Conservation (phyloP, 2,329 filamentous ascomycete species). For the Cadophora sp. region DNA sequence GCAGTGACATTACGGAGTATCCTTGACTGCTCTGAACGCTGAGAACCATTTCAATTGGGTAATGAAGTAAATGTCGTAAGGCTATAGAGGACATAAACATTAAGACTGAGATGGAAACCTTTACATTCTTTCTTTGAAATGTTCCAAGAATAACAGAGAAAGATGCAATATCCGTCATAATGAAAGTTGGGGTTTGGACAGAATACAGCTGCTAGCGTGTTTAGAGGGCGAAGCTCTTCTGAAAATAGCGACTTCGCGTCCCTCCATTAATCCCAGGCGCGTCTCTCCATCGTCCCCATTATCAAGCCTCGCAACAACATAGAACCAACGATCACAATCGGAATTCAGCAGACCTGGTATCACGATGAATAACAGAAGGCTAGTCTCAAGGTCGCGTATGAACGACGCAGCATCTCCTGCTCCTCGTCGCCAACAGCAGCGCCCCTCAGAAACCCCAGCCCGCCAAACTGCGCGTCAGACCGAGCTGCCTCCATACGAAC, state of each 20-base stretch:
- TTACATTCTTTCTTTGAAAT: no score
- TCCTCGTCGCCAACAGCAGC: constrained; percentile 21
- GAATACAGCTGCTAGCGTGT: neutral
- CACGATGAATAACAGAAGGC: constrained; percentile 34
- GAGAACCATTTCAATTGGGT: constrained; percentile 3
- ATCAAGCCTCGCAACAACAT: neutral
- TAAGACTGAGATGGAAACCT: neutral
- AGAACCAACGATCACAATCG: neutral
- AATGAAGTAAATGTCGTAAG: neutral
- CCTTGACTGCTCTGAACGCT: neutral
- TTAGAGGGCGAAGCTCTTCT: neutral
- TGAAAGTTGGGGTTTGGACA: neutral
- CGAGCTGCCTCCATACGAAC: constrained; percentile 57
- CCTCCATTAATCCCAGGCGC: neutral
- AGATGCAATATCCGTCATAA: no score
- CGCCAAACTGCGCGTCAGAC: constrained; percentile 27
- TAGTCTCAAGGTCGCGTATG: constrained; percentile 31
- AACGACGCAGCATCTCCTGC: constrained; percentile 35
- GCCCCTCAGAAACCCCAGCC: constrained; percentile 23
- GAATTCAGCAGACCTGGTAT: neutral
- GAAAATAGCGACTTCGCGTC: constrained; percentile 6
- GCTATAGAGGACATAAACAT: neutral
- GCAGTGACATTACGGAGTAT: constrained; percentile 3
- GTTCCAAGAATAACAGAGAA: no score
- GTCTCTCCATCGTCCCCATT: neutral